phyloP scores from a whole-genome alignment of 345 rosid genomes.

The Camelina sativa region DNA sequence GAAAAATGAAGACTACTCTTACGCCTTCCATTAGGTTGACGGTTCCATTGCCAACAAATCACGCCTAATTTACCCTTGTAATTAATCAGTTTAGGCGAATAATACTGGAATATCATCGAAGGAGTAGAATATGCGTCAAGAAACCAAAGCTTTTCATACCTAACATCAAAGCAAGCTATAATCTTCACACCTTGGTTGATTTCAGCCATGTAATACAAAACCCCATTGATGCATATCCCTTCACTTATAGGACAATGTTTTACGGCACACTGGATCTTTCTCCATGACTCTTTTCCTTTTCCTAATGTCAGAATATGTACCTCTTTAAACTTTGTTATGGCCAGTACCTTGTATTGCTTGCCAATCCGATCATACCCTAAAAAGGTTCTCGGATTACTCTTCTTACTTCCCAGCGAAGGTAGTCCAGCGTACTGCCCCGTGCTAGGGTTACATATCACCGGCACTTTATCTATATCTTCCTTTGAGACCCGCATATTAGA shows the following conservation, averaged over 20 bases:
- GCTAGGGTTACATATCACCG: slow-evolving; percentile 8
- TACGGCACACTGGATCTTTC: neutral
- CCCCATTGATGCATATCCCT: slow-evolving; percentile 9
- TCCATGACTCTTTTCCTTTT: neutral
- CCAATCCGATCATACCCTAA: slow-evolving; percentile 13
- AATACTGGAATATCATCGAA: too few species aligned
- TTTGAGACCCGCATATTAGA: neutral
- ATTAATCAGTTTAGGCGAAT: too few species aligned
- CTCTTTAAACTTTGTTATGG: neutral
- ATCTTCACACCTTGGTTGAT: neutral
- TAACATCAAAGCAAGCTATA: neutral
- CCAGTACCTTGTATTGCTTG: neutral
- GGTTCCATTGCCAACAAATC: too few species aligned
- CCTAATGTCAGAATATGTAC: neutral
- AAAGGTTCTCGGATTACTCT: neutral
- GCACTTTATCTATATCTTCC: neutral
- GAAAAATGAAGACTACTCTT: too few species aligned
- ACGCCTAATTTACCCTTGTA: too few species aligned
- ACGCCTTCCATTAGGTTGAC: too few species aligned
- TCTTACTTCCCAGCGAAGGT: neutral
- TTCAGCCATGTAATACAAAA: neutral
- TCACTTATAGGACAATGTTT: neutral
- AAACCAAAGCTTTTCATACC: neutral
- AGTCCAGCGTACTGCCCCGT: neutral
- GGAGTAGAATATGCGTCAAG: neutral